phyloP scores from a whole-genome alignment of 441 rosid genomes.

The Arabidopsis hybrid region DNA sequence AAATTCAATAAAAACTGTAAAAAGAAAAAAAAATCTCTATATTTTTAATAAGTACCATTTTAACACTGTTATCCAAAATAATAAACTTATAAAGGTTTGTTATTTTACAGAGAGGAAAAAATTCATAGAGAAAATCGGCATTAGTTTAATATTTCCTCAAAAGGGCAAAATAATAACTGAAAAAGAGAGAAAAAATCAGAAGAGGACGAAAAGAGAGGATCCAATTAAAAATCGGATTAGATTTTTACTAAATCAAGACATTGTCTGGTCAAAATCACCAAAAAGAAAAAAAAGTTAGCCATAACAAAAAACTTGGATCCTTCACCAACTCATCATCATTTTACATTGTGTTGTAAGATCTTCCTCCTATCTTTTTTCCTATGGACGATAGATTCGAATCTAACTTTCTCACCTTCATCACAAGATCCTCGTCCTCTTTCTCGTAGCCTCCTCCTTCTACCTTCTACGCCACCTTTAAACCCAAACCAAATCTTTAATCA shows the following conservation, averaged over 20 bases:
- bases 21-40: no score
- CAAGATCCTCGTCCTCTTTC: conserved; percentile 34
- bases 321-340: conserved; percentile 16
- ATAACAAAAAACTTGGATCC: neutral
- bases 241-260: conserved; percentile 43
- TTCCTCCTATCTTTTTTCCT: neutral
- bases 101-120: neutral
- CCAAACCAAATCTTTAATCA: no score
- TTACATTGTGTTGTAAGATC: conserved; percentile 11
- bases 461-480: no score
- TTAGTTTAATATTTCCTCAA: conserved; percentile 8
- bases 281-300: neutral
- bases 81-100: neutral
- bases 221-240: conserved; percentile 36
- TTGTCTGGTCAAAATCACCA: conserved; percentile 26
- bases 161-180: neutral
- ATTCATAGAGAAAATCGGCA: neutral
- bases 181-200: neutral
- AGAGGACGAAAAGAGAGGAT: conserved; percentile 33
- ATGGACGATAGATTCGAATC: conserved; percentile 26
- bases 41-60: no score
- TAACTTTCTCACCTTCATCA: conserved; percentile 24
- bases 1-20: no score
- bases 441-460: conserved; percentile 16
- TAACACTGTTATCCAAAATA: no score